phyloP scores from a whole-genome alignment of 2,329 filamentous ascomycete genomes.

The Albophoma yamanashiensis region DNA sequence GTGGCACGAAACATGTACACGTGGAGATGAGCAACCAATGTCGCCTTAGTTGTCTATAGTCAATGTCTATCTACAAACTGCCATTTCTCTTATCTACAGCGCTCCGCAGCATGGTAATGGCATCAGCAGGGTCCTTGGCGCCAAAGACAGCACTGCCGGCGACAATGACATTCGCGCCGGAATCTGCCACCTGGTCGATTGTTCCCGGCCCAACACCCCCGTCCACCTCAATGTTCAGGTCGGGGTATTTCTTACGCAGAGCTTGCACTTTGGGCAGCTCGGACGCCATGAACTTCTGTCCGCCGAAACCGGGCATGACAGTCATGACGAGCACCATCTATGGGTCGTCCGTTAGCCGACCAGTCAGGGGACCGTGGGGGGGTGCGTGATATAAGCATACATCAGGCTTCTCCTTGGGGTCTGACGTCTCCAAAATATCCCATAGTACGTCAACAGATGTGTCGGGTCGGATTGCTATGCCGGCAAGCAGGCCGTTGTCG shows the following conservation, averaged over 20 bases:
- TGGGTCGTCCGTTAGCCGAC: constrained; percentile 4
- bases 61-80: constrained; percentile 20
- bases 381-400: constrained; percentile 41
- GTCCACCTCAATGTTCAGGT: constrained; percentile 95
- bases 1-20: background rate
- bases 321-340: constrained; percentile 99
- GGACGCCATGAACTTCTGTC: constrained; percentile 96
- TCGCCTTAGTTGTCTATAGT: no score
- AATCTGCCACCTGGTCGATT: constrained; percentile 87
- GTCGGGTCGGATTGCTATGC: constrained; percentile 90
- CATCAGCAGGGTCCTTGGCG: constrained; percentile 75
- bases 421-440: constrained; percentile 68
- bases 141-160: constrained; percentile 94
- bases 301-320: constrained; percentile 92
- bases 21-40: background rate
- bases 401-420: constrained; percentile 73
- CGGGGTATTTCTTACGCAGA: constrained; percentile 72
- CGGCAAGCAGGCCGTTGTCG: constrained; percentile 75
- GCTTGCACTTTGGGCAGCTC: constrained; percentile 89
- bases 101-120: constrained; percentile 71
- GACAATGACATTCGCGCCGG: constrained; percentile 95
- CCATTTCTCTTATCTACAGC: constrained; percentile 56
- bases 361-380: background rate
- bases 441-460: constrained; percentile 87
- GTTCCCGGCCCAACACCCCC: constrained; percentile 81